Conservation (phyloP, 139 green algal species). For the Coccomyxa sp. region DNA sequence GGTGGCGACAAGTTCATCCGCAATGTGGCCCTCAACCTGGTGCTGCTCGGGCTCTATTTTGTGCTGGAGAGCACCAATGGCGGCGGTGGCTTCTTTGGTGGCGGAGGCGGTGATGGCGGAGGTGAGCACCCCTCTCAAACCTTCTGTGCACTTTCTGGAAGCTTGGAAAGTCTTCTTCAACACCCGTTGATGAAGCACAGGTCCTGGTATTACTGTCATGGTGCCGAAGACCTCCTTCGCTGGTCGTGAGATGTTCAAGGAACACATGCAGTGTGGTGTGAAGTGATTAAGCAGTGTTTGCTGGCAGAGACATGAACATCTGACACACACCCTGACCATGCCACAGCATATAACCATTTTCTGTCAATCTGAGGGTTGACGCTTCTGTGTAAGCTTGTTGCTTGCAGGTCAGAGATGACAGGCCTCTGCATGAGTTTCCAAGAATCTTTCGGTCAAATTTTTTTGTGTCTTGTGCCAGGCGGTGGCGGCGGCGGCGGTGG, state of each 20-base stretch:
- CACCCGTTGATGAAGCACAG: not conserved
- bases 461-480: not conserved
- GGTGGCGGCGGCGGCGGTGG: too few species aligned
- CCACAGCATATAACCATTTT: too few species aligned
- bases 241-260: not conserved
- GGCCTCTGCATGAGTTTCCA: not conserved
- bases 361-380: too few species aligned
- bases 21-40: slow-evolving; percentile 38
- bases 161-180: not conserved
- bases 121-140: not conserved
- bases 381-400: too few species aligned
- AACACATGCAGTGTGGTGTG: not conserved
- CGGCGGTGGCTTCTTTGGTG: slow-evolving; percentile 31
- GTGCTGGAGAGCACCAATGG: slow-evolving; percentile 27
- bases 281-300: not conserved
- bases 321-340: not conserved
- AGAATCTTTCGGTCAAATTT: not conserved
- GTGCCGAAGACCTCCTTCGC: too few species aligned
- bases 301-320: not conserved
- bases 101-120: slow-evolving; percentile 30
- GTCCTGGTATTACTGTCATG: too few species aligned
- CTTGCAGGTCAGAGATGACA: too few species aligned
- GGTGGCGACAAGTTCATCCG: slow-evolving; percentile 29
- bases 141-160: not conserved
- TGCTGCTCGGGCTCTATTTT: slow-evolving; percentile 38